These are phyloP conservation scores for Ceratocystis cubensis DNA, from an alignment of 2,329 filamentous ascomycete species.

Conservation along the genomic window DNA sequence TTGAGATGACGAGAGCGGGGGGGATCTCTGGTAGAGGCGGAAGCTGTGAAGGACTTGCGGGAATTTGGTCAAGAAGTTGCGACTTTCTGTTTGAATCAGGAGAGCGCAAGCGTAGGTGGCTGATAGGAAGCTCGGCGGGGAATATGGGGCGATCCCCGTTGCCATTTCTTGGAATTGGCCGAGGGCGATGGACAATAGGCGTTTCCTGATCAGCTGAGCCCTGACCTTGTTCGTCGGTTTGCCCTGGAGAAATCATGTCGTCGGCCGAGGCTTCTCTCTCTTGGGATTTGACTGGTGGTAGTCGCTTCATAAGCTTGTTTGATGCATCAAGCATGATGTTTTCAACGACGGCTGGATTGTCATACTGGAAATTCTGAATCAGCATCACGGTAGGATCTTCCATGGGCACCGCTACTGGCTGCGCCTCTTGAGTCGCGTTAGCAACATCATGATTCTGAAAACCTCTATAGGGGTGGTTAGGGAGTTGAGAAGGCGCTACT, in stretches of 20 bases:
- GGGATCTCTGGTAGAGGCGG: constrained; percentile 41
- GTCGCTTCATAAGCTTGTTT: constrained; percentile 25
- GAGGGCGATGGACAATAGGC: constrained; percentile 41
- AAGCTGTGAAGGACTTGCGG: constrained; percentile 36
- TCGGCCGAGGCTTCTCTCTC: background rate
- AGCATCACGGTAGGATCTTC: constrained; percentile 40
- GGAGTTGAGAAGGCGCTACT: background rate
- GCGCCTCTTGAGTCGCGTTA: background rate
- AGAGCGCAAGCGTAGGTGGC: constrained; percentile 37
- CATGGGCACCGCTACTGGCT: constrained; percentile 7
- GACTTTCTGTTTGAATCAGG: constrained; percentile 36
- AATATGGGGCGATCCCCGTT: constrained; percentile 37
- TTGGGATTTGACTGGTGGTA: background rate
- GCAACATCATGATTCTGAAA: background rate
- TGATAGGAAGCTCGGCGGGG: constrained; percentile 33
- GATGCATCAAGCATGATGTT: constrained; percentile 37
- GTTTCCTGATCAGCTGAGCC: constrained; percentile 3
- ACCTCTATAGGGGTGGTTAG: constrained; percentile 26
- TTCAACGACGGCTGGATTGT: constrained; percentile 38
- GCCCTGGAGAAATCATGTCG: background rate
- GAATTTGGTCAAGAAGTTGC: constrained; percentile 7
- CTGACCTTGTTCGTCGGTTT: background rate
- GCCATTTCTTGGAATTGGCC: constrained; percentile 41
- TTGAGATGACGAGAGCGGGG: constrained; percentile 6
- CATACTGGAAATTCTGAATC: constrained; percentile 43